phyloP scores from a whole-genome alignment of 805 yeast species.

The Metschnikowia corniflorae region DNA sequence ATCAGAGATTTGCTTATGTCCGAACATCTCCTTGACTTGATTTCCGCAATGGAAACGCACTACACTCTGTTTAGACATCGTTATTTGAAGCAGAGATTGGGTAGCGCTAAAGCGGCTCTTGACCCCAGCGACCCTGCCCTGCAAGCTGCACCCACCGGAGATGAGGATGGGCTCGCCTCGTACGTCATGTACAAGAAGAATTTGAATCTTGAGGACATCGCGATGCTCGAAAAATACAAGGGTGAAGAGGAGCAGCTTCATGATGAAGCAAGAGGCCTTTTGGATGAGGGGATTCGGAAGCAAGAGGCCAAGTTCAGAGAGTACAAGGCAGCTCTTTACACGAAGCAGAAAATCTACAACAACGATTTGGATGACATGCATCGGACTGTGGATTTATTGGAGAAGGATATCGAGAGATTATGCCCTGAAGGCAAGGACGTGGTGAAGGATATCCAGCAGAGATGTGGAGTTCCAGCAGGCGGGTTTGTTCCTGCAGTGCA shows the following conservation, averaged over 20 bases:
- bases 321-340: constrained; percentile 56
- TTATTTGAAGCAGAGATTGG: constrained; percentile 49
- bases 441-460: constrained; percentile 13
- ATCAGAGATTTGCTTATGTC: constrained; percentile 65
- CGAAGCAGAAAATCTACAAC: constrained; percentile 55
- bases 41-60: constrained; percentile 70
- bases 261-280: constrained; percentile 19
- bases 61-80: constrained; percentile 66
- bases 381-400: constrained; percentile 33
- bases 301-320: constrained; percentile 59
- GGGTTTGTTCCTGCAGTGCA: constrained; percentile 6
- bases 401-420: constrained; percentile 20
- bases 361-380: constrained; percentile 48
- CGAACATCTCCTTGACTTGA: constrained; percentile 72
- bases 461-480: constrained; percentile 10
- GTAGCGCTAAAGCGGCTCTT: constrained; percentile 5
- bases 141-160: constrained; percentile 5
- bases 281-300: constrained; percentile 33
- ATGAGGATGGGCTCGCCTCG: constrained; percentile 19
- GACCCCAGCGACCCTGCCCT: constrained; percentile 5
- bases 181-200: constrained; percentile 16
- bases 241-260: constrained; percentile 27
- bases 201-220: constrained; percentile 15
- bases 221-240: constrained; percentile 13
- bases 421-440: constrained; percentile 15